Conservation (phyloP, 352 stramenopile genomes). For the Globisporangium radiosum region DNA sequence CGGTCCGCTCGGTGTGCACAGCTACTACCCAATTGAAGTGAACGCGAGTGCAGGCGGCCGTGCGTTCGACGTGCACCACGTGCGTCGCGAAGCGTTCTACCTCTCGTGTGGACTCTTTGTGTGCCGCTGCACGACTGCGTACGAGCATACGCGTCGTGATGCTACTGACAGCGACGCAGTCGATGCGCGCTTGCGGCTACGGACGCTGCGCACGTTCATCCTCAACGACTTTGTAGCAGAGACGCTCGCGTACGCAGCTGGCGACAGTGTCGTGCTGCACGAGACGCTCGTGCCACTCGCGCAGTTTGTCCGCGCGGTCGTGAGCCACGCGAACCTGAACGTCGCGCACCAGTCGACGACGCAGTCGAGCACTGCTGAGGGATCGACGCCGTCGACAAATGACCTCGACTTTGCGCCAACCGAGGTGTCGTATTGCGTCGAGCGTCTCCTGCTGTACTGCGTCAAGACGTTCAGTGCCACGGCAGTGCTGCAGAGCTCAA, state of each 20-base stretch:
- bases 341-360: neutral
- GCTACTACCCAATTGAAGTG: constrained; percentile 66
- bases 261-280: constrained; percentile 24
- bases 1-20: constrained; percentile 71
- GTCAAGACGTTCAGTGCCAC: constrained; percentile 8
- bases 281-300: constrained; percentile 58
- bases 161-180: neutral
- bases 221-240: constrained; percentile 50
- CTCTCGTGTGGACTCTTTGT: constrained; percentile 63
- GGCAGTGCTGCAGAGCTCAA: constrained; percentile 8
- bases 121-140: constrained; percentile 56
- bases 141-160: constrained; percentile 38
- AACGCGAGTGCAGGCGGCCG: constrained; percentile 1
- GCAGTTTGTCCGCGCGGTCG: constrained; percentile 59
- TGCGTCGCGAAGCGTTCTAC: constrained; percentile 78
- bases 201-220: constrained; percentile 51
- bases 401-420: constrained; percentile 20
- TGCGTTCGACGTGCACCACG: constrained; percentile 30
- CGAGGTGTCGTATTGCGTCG: constrained; percentile 12
- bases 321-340: constrained; percentile 64
- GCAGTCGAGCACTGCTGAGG: no score
- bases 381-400: neutral
- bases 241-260: constrained; percentile 25
- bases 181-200: constrained; percentile 11
- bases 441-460: constrained; percentile 11